Evolutionary conservation across 805 yeast species (phyloP).

Genomic region (Maudiozyma bulderi): DNA sequence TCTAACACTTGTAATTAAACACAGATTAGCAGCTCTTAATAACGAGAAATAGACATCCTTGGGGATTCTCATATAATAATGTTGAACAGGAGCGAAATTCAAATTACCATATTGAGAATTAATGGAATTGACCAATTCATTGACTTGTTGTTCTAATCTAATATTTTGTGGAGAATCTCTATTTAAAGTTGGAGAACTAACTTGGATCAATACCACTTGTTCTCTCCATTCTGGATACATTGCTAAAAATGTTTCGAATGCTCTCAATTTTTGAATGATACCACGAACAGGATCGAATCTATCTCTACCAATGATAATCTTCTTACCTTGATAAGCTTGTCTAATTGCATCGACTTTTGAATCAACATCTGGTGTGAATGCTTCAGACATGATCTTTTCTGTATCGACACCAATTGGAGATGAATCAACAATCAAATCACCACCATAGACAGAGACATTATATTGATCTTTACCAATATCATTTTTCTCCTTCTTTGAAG

Average conservation of each 20-base stretch:
- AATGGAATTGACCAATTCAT: slow-evolving; percentile 72
- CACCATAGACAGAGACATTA: slow-evolving; percentile 60
- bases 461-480: slow-evolving; percentile 26
- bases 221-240: slow-evolving; percentile 90
- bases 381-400: slow-evolving; percentile 51
- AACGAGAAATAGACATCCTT: slow-evolving; percentile 85
- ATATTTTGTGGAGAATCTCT: slow-evolving; percentile 35
- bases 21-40: slow-evolving; percentile 80
- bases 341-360: slow-evolving; percentile 57
- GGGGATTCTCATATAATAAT: slow-evolving; percentile 81
- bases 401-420: slow-evolving; percentile 89
- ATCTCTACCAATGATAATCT: slow-evolving; percentile 89
- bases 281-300: slow-evolving; percentile 87
- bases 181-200: slow-evolving; percentile 55
- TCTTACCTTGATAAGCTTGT: slow-evolving; percentile 52
- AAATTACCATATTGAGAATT: slow-evolving; percentile 79
- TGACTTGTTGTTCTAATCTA: slow-evolving; percentile 67
- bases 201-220: slow-evolving; percentile 82
- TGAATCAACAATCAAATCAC: slow-evolving; percentile 60
- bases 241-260: slow-evolving; percentile 77
- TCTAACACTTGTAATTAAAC: slow-evolving; percentile 80
- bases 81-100: slow-evolving; percentile 80
- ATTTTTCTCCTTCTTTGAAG: slow-evolving; percentile 34
- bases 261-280: slow-evolving; percentile 84
- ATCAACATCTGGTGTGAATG: slow-evolving; percentile 39